Evolutionary conservation across 306 rosid species (phyloP), one percentile per base, ranked within the genome.

Genomic region (Geum urbanum): DNA sequence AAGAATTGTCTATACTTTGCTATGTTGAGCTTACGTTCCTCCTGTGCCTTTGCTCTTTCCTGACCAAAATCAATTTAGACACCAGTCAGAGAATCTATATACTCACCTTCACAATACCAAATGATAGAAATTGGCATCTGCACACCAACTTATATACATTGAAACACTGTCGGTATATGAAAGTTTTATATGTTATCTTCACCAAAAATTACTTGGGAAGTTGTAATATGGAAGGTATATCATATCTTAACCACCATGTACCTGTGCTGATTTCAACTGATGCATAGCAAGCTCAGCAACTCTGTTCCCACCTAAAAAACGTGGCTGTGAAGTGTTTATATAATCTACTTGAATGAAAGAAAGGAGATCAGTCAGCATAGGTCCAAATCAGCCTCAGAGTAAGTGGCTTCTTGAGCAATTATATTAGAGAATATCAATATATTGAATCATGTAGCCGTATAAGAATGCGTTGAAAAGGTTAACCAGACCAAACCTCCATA

Each of bases 241-340:
- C 46, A 43, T 43, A 10, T 0, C 46, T 43, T 43, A 43, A 6
- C 46, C 46, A 43, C 46, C 48, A 70, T 61, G 70, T 71, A 74
- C 78, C 87, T 73, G 76, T 44, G 65, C 69, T 44, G 77, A 67
- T 73, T 67, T 74, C 76, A 77, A 68, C 73, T 74, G 78, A 44
- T 77, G 75, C 71, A 62, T 2, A 32, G 87, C 87, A 74, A 47
- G 73, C 80, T 80, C 82, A 61, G 76, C 56, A 63, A 84, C 84
- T 74, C 74, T 80, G 63, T 65, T 80, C 69, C 87, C 82, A 20
- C 84, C 87, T 70, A 83, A 40, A 53, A 83, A 83, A 22, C 72
- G 68, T 74, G 78, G 82, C 62, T 83, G 75, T 9, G 84, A 77
- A 10, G 78, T 76, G 67, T 79, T 80, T 70, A 83, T 83, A 71